Base-by-base conservation (phyloP, 1,139 yeast genomes). In the Sugiyamaella japonica region DNA sequence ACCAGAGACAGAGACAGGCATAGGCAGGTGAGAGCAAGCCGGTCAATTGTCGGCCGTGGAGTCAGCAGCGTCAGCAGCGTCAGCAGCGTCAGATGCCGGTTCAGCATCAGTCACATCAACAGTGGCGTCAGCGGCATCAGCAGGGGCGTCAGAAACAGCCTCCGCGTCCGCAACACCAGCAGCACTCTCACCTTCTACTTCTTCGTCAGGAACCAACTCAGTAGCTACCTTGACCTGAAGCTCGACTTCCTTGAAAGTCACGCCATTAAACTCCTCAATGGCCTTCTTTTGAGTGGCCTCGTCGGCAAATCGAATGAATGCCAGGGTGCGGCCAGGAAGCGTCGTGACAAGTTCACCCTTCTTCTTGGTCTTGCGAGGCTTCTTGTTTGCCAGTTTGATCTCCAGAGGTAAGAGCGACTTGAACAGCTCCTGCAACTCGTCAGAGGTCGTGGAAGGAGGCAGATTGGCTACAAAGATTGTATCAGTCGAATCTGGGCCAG, bases 401-500 rank as follows among this genome's bases (percentile, higher is more conserved):
- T 64, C 63, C 23, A 53, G 47, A 15, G 68, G 67, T 23, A 53
- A 56, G 38, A 62, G 56, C 28, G 57, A 66, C 44, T 58, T 56
- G 39, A 68, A 60, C 48, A 64, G 54, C 55, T 66, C 68, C 53
- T 54, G 57, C 48, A 70, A 56, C 50, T 66, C 66, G 16, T 67
- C 74, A 20, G 61, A 59, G 16, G 71, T 67, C 42, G 68, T 60
- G 17, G 62, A 67, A 28, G 64, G 70, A 38, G 79, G 75, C 52
- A 84, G 70, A 37, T 74, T 76, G 6, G 78, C 72, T 47, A 84
- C 76, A 62, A 77, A 83, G 13, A 85, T 70, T 1, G 86, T 81
- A 59, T 80, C 80, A 6, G 68, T 63, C 1, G 86, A 66, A 34
- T 65, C 68, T 7, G 61, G 58, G 28, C 60, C 67, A 16, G 63